phyloP scores from a whole-genome alignment of 805 yeast genomes.

The Saturnispora zaruensis region DNA sequence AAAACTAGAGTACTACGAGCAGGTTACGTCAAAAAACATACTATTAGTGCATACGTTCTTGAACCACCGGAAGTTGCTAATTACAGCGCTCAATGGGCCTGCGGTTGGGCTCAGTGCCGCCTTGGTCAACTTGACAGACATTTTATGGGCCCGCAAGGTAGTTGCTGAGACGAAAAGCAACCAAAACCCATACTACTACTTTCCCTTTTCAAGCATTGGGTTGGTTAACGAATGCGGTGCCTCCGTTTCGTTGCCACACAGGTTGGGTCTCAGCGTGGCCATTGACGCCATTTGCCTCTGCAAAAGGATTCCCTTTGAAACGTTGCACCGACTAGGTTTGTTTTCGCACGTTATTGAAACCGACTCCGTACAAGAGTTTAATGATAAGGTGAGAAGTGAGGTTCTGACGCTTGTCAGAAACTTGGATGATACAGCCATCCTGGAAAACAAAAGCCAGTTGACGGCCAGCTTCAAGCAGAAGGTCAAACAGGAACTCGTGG shows the following conservation, averaged over 20 bases:
- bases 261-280: constrained; percentile 67
- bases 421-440: constrained; percentile 38
- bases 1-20: constrained; percentile 23
- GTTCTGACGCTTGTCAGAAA: constrained; percentile 30
- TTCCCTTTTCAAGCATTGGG: constrained; percentile 78
- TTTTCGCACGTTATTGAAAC: constrained; percentile 48
- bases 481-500: constrained; percentile 45
- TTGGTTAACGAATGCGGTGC: constrained; percentile 78
- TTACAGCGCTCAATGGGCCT: constrained; percentile 78
- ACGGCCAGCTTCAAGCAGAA: constrained; percentile 26
- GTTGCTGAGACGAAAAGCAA: not conserved
- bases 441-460: constrained; percentile 38
- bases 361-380: constrained; percentile 33
- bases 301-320: constrained; percentile 53
- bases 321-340: constrained; percentile 49
- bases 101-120: constrained; percentile 75
- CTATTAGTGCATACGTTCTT: constrained; percentile 59
- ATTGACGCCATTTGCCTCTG: constrained; percentile 66
- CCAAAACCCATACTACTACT: constrained; percentile 35
- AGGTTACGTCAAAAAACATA: constrained; percentile 51
- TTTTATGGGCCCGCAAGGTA: constrained; percentile 44
- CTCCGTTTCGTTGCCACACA: constrained; percentile 54
- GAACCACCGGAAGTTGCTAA: constrained; percentile 62
- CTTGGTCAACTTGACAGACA: constrained; percentile 64
- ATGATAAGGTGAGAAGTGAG: constrained; percentile 31